phyloP scores from a whole-genome alignment of 2,329 filamentous ascomycete genomes.

The Escovopsis sp. region DNA sequence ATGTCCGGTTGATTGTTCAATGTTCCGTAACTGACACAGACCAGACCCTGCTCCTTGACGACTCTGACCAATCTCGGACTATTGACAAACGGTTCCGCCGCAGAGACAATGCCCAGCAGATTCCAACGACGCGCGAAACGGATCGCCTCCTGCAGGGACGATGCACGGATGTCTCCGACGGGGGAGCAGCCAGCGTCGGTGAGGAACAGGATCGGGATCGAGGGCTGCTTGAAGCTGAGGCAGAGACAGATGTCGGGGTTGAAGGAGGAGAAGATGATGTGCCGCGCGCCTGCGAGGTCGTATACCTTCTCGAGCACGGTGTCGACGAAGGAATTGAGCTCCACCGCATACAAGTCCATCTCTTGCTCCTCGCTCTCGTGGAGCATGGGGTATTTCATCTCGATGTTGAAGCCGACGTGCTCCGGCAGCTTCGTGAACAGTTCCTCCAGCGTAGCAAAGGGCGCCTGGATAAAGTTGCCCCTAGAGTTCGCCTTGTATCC shows the following conservation, averaged over 20 bases:
- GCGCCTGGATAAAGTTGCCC: constrained; percentile 87
- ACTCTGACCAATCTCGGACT: constrained; percentile 81
- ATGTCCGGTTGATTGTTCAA: constrained; percentile 78
- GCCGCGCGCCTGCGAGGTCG: constrained; percentile 64
- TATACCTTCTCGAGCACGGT: constrained; percentile 85
- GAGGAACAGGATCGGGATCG: constrained; percentile 87
- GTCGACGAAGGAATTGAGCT: constrained; percentile 93
- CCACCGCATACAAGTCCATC: constrained; percentile 92
- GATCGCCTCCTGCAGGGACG: constrained; percentile 86
- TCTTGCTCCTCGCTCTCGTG: constrained; percentile 89
- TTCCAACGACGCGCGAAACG: constrained; percentile 94
- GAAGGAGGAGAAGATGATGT: constrained; percentile 94
- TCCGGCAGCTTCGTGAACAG: constrained; percentile 76
- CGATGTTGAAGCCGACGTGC: constrained; percentile 89
- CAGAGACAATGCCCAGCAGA: constrained; percentile 74
- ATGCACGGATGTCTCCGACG: constrained; percentile 81
- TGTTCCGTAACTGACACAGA: constrained; percentile 88
- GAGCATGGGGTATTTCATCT: constrained; percentile 98
- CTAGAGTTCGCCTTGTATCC: constrained; percentile 93
- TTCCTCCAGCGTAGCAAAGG: constrained; percentile 89
- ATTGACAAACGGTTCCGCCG: constrained; percentile 77
- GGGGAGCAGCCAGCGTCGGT: constrained; percentile 71
- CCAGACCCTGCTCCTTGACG: constrained; percentile 84
- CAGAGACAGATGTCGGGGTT: constrained; percentile 94
- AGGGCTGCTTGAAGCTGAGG: constrained; percentile 91